Percentiles rank a stretch among this genome's conserved stretches.
Conservation (phyloP, 2,329 filamentous ascomycete species). For the Madurella fahalii region DNA sequence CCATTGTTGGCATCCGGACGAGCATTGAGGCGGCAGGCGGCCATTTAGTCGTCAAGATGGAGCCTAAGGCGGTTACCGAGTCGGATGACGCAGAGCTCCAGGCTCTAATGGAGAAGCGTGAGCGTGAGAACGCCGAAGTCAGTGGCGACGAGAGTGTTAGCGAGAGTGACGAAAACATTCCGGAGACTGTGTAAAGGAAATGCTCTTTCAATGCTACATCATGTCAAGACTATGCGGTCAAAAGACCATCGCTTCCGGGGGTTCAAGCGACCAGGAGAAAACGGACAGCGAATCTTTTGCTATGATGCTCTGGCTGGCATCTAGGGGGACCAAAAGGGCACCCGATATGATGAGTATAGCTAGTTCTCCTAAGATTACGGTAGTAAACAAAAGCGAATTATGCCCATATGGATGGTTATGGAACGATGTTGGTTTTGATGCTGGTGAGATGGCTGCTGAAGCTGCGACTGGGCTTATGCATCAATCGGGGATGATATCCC, state of each 20-base stretch:
- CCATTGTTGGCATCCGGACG: constrained; percentile 79
- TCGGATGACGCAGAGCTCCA: constrained; percentile 96
- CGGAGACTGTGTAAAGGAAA: constrained; percentile 44
- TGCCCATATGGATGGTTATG: neutral
- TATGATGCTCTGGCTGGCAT: constrained; percentile 10
- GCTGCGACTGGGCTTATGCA: constrained; percentile 3
- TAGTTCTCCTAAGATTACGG: constrained; percentile 4
- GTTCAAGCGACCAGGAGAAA: neutral
- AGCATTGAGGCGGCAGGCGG: constrained; percentile 78
- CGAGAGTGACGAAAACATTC: constrained; percentile 86
- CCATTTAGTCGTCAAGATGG: constrained; percentile 89
- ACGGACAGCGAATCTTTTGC: neutral
- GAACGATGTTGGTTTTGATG: neutral
- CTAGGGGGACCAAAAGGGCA: constrained; percentile 7
- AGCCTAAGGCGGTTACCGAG: constrained; percentile 97
- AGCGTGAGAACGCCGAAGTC: constrained; percentile 95
- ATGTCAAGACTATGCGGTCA: too few relatives aligned
- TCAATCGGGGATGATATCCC: constrained; percentile 2
- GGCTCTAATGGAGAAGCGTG: constrained; percentile 97
- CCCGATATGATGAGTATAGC: constrained; percentile 6
- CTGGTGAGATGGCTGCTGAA: too few relatives aligned
- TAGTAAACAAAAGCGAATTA: constrained; percentile 5
- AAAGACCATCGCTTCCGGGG: neutral
- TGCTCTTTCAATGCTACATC: neutral
- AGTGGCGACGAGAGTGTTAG: constrained; percentile 95